Evolutionary conservation across 371 early-diverging fungal species (phyloP), one percentile per base, ranked within the genome.

Genomic region (Nosema muscidifuracis): DNA sequence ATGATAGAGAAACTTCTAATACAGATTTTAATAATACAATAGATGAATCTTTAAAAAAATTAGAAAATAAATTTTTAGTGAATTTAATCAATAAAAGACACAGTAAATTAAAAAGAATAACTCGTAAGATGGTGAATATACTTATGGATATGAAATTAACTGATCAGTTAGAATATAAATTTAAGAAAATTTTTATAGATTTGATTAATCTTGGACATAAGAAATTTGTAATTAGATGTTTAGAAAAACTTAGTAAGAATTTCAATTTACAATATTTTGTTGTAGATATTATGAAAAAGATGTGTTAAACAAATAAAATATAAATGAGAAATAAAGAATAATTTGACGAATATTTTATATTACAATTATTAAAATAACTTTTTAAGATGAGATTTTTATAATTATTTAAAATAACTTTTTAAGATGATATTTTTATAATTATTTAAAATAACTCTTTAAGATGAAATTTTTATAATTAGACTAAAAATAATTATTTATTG

Each of bases 31-130:
- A 57, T 1, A 42, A 57, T 51, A 66, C 64, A 4, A 30, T 40
- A 7, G 77, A 77, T 69, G 69, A 69, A 18, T 69, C 69, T 0
- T 6, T 73, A 1, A 36, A 34, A 13, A 34, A 65, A 24, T 38
- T 77, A n/a, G 78, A 77, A 63, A 57, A 65, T 38, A 50, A 67
- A 38, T 73, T 67, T 56, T n/a, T 60, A 18, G 42, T 71, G n/a
- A 51, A 61, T 70, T n/a, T 43, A 16, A 22, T 30, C 0, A 56
- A 12, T 26, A 51, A 55, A 12, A 63, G 60, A n/a, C 30, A n/a
- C n/a, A 24, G 57, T 36, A 62, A 50, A 28, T 4, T 73, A 30
- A 28, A 24, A 44, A 28, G 16, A 24, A 33, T 68, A 18, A 1
- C 43, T 28, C 31, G 26, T 30, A 64, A 61, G 26, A 44, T 67